Evolutionary conservation across 2,329 filamentous ascomycete species (phyloP).

Genomic region (Cladorrhinum sp.): DNA sequence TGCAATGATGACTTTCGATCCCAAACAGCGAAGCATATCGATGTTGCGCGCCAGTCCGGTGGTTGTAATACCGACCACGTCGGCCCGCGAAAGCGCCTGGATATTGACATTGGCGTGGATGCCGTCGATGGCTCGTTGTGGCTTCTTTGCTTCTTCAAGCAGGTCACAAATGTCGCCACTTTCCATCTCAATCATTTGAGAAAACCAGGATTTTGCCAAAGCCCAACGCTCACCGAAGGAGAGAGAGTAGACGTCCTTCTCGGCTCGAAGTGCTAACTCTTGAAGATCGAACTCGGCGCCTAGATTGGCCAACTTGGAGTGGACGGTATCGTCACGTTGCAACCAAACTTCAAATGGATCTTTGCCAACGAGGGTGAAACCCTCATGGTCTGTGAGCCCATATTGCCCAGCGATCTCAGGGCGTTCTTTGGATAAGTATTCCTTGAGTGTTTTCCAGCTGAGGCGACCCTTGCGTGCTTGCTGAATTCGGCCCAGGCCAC

Average conservation of each 20-base stretch:
- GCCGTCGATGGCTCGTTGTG: slow-evolving; percentile 16
- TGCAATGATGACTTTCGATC: slow-evolving; percentile 57
- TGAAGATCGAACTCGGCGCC: too few species aligned
- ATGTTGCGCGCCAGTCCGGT: slow-evolving; percentile 47
- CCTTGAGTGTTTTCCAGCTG: background rate
- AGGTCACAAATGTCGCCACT: slow-evolving; percentile 3
- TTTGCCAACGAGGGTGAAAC: slow-evolving; percentile 3
- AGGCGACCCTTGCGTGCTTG: background rate
- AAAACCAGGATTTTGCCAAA: slow-evolving; percentile 18
- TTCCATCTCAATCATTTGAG: background rate
- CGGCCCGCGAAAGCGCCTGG: slow-evolving; percentile 37
- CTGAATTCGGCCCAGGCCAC: background rate
- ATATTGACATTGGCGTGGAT: slow-evolving; percentile 35
- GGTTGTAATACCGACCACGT: slow-evolving; percentile 52
- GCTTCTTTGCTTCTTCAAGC: background rate
- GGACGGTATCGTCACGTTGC: too few species aligned
- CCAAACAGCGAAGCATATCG: slow-evolving; percentile 45
- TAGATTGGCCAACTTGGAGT: too few species aligned
- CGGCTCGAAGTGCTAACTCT: background rate
- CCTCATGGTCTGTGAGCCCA: background rate
- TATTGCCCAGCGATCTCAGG: background rate
- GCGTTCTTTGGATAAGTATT: background rate
- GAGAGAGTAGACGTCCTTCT: slow-evolving; percentile 11
- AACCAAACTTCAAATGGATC: slow-evolving; percentile 11
- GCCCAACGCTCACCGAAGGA: slow-evolving; percentile 2